phyloP scores from a whole-genome alignment of 179 eudicot genomes.

The Actinidia arguta region DNA sequence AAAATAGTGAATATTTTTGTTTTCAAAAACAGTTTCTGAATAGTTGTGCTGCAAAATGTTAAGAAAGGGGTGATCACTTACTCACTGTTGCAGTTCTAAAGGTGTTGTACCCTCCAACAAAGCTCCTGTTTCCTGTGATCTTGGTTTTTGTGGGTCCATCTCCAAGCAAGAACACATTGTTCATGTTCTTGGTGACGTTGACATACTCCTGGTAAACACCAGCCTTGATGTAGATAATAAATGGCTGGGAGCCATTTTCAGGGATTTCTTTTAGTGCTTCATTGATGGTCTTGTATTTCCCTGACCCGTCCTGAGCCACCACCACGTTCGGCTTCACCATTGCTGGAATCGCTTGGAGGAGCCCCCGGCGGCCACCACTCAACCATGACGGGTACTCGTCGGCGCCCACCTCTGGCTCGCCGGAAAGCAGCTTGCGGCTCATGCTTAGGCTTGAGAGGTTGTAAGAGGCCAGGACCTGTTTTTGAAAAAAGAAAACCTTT shows the following conservation, averaged over 20 bases:
- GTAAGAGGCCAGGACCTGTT: neutral
- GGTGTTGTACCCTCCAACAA: constrained; percentile 28
- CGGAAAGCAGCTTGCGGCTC: neutral
- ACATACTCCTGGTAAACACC: constrained; percentile 50
- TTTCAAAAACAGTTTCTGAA: no score
- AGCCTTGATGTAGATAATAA: constrained; percentile 43
- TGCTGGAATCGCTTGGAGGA: constrained; percentile 27
- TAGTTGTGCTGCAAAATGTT: no score
- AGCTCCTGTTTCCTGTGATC: constrained; percentile 44
- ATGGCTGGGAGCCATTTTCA: neutral
- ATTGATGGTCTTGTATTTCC: constrained; percentile 50
- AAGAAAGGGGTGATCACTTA: constrained; percentile 27
- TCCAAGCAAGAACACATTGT: constrained; percentile 45
- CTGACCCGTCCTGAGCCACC: constrained; percentile 72
- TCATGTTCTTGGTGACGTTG: constrained; percentile 16
- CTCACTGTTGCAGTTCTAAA: constrained; percentile 43
- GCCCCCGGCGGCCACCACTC: constrained; percentile 17
- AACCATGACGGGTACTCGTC: constrained; percentile 29
- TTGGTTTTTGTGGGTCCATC: constrained; percentile 53
- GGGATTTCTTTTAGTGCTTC: constrained; percentile 48
- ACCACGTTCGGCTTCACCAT: constrained; percentile 40
- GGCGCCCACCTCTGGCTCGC: neutral
- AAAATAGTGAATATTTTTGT: no score
- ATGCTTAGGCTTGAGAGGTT: neutral
- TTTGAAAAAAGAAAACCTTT: no score